Evolutionary conservation across 1,139 yeast genomes (phyloP).

Genomic region (Kodamaea plutei): DNA sequence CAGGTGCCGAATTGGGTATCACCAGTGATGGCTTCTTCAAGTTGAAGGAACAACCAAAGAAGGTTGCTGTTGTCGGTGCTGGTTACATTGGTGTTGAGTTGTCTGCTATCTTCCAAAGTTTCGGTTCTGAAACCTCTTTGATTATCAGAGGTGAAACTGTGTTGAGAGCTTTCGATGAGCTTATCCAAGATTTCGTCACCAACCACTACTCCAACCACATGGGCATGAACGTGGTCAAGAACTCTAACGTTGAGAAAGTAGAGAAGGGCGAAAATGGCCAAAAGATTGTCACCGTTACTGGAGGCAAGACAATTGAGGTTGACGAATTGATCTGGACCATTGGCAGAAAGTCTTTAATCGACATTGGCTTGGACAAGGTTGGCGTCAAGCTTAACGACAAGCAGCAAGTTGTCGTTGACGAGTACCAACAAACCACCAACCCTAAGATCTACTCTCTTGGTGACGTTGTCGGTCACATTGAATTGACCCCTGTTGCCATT

Average conservation of each 20-base stretch:
- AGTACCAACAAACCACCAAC: slow-evolving; percentile 77
- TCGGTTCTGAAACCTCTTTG: slow-evolving; percentile 84
- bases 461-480: slow-evolving; percentile 87
- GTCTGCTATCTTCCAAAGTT: slow-evolving; percentile 86
- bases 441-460: slow-evolving; percentile 81
- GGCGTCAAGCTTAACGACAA: slow-evolving; percentile 61
- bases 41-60: slow-evolving; percentile 76
- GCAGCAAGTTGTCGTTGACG: slow-evolving; percentile 71
- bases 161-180: slow-evolving; percentile 78
- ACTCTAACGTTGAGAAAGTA: slow-evolving; percentile 53
- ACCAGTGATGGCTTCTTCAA: slow-evolving; percentile 91
- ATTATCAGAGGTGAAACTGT: slow-evolving; percentile 89
- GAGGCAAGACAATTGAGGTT: slow-evolving; percentile 58
- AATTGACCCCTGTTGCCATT: slow-evolving; percentile 96
- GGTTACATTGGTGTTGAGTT: slow-evolving; percentile 97
- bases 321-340: slow-evolving; percentile 90
- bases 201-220: slow-evolving; percentile 67
- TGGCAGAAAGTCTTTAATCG: slow-evolving; percentile 78
- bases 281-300: slow-evolving; percentile 55
- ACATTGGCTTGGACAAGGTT: slow-evolving; percentile 71
- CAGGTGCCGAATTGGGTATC: slow-evolving; percentile 80
- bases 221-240: slow-evolving; percentile 78
- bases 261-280: slow-evolving; percentile 59
- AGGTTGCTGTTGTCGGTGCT: slow-evolving; percentile 94
- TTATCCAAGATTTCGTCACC: slow-evolving; percentile 76